Base-by-base conservation (phyloP, 495 filamentous ascomycete species). In the Aspergillus campestris region DNA sequence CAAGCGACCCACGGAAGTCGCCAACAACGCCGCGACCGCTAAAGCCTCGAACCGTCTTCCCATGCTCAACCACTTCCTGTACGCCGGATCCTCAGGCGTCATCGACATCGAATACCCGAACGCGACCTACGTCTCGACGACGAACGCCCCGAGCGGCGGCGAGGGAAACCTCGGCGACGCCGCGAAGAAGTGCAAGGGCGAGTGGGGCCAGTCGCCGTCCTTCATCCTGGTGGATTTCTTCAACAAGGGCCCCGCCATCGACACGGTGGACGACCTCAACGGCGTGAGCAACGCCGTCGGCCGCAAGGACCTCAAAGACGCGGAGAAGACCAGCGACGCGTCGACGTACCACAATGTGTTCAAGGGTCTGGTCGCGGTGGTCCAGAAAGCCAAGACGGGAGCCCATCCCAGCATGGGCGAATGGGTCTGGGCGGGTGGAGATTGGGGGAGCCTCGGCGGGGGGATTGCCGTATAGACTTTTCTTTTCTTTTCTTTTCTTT, bases 171-270 rank as follows among this genome's bases (percentile, higher is more conserved):
- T 88, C 14, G 82, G 82, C 15, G 60, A 67, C 31, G 72, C 84
- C 5, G 75, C 74, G 13, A 58, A 69, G 18, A 65, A 58, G 24
- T 89, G 85, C 52, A 60, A 70, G 43, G 56, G 49, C 1, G 56
- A 72, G 29, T 89, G 76, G 68, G 73, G 74, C 9, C 58, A 57
- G 29, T 75, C 75, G 49, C 84, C 84, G 4, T 71, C 70, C 0
- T 87, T 85, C 47, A 72, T 87, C 38, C 69, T 90, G 14, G 83
- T 89, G 5, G 85, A 90, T 58, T 89, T 86, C 62, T 86, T 78
- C 50, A 77, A 84, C 47, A 63, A 78, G 37, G 85, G 83, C 0
- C 69, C 78, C 0, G 65, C 79, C 11, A 74, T 88, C 38, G 65
- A 69, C 1, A 73, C 78, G 0, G 80, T 84, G 5, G 83, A 88